Percentiles rank a stretch among this genome's conserved stretches.
Evolutionary conservation across 257 asterid species (phyloP).

Genomic region (Dorcoceras hygrometricum): DNA sequence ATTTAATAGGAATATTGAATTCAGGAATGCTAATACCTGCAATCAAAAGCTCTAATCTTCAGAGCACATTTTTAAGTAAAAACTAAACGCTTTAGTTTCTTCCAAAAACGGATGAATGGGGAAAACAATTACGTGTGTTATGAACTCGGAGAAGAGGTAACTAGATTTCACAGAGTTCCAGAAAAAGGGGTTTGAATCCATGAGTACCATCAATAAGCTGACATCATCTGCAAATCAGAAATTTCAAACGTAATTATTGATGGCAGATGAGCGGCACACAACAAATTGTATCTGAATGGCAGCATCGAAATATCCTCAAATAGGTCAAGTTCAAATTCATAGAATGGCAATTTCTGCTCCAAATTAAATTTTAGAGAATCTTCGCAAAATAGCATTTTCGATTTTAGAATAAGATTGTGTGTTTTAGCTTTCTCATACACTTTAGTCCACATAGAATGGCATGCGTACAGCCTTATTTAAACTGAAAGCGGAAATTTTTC

Average conservation of each 20-base stretch:
- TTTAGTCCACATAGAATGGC: background rate
- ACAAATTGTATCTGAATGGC: background rate
- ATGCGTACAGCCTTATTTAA: background rate
- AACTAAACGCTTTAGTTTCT: background rate
- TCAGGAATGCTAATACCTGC: conserved; percentile 80
- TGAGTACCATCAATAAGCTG: conserved; percentile 72
- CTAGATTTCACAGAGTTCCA: conserved; percentile 70
- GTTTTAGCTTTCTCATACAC: too few relatives aligned
- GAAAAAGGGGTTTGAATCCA: conserved; percentile 78
- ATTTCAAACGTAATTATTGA: background rate
- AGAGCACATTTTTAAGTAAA: background rate
- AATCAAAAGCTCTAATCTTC: conserved; percentile 4
- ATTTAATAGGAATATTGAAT: conserved; percentile 66
- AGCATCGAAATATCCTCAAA: background rate
- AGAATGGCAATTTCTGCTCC: too few relatives aligned
- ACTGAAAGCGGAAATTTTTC: background rate
- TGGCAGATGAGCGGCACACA: background rate
- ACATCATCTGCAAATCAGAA: conserved; percentile 66
- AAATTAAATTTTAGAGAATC: background rate
- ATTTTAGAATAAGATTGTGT: too few relatives aligned
- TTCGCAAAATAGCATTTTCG: too few relatives aligned
- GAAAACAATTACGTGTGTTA: conserved; percentile 57
- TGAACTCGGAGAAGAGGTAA: conserved; percentile 61
- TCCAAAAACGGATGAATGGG: background rate
- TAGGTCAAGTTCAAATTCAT: too few relatives aligned